A percentile compares a stretch with the other conserved stretches of the same genome.
These are phyloP conservation scores for Cordia subcordata DNA, from an alignment of 257 asterid genomes.

Conservation along the genomic window DNA sequence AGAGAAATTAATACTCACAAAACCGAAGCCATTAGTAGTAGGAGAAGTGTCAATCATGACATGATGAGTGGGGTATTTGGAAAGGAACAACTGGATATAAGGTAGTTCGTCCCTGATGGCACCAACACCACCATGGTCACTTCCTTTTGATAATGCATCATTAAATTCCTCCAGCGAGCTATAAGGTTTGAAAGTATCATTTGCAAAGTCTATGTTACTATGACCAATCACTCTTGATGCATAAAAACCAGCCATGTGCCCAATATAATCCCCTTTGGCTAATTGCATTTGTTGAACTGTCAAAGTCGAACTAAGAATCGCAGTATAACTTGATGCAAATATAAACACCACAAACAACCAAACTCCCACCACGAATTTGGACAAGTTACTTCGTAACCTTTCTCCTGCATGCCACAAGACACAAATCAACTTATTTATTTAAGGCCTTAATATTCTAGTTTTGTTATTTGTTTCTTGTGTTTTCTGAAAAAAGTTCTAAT, in stretches of 20 bases:
- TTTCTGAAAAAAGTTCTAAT: no score
- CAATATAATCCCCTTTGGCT: conserved; percentile 21
- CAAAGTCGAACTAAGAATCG: conserved; percentile 41
- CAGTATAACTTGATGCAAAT: conserved; percentile 42
- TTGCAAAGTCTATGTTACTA: conserved; percentile 18
- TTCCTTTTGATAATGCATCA: conserved; percentile 31
- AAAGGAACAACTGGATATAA: conserved; percentile 27
- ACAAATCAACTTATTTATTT: no score
- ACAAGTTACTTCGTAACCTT: conserved; percentile 29
- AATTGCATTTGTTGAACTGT: conserved; percentile 32
- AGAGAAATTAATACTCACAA: conserved; percentile 29
- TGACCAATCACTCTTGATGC: not conserved
- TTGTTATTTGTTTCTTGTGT: no score
- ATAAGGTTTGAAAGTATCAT: conserved; percentile 11
- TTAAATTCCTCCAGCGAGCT: conserved; percentile 3
- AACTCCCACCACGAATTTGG: conserved; percentile 35
- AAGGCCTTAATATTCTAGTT: no score
- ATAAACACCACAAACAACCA: conserved; percentile 48
- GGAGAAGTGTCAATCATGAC: conserved; percentile 20
- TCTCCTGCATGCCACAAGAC: conserved; percentile 27
- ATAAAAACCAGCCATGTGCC: conserved; percentile 16
- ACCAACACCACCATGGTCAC: conserved; percentile 32
- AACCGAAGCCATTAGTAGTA: conserved; percentile 33
- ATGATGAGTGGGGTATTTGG: conserved; percentile 17
- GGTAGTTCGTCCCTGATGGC: conserved; percentile 46